A percentile compares a stretch with the other conserved stretches of the same genome.
Conservation (phyloP, 345 rosid genomes). For the Adansonia digitata region DNA sequence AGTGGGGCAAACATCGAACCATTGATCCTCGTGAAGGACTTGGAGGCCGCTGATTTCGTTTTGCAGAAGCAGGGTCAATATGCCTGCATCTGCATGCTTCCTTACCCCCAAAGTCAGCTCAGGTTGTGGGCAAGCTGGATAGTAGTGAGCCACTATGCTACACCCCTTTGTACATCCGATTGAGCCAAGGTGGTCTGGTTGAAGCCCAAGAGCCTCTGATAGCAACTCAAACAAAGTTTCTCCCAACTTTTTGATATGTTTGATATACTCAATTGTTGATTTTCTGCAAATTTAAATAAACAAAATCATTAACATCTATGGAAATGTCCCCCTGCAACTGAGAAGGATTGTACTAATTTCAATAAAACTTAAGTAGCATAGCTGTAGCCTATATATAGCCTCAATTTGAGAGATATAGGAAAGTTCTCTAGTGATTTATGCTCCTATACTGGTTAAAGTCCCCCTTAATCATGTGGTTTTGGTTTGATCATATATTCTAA, state of each 20-base stretch:
- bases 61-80: slow-evolving; percentile 1
- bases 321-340: not conserved
- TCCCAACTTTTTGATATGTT: not conserved
- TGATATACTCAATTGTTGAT: not conserved
- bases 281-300: not conserved
- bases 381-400: too few relatives aligned
- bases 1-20: slow-evolving; percentile 14
- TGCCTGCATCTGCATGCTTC: slow-evolving; percentile 17
- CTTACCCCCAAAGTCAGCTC: slow-evolving; percentile 21
- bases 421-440: too few relatives aligned
- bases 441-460: too few relatives aligned
- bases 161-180: slow-evolving; percentile 24
- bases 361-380: too few relatives aligned
- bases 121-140: slow-evolving; percentile 34
- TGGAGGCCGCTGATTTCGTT: not conserved
- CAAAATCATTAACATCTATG: not conserved
- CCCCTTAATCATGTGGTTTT: too few relatives aligned
- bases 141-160: slow-evolving; percentile 17
- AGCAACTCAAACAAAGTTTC: not conserved
- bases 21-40: slow-evolving; percentile 1
- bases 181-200: slow-evolving; percentile 7
- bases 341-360: too few relatives aligned
- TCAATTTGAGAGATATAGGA: too few relatives aligned
- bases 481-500: too few relatives aligned
- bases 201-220: slow-evolving; percentile 26